Evolutionary conservation across 257 asterid genomes (phyloP).

Genomic region (Salvia miltiorrhiza): DNA sequence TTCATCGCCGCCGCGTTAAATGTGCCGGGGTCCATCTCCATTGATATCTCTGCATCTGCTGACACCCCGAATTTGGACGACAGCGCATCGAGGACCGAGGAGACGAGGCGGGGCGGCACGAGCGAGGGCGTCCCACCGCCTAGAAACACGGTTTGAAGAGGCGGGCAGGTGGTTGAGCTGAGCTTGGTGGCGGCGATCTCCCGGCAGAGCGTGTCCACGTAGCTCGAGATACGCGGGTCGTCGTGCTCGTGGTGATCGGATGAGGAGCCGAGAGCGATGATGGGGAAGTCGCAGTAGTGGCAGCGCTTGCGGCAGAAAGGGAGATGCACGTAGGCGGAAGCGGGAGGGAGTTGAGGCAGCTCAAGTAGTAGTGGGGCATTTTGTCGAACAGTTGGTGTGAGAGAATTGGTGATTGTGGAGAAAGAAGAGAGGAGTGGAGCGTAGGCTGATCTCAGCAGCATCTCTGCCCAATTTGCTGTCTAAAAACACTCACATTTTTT

Average conservation of each 20-base stretch:
- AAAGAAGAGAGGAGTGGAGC: constrained; percentile 29
- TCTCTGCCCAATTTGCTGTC: constrained; percentile 8
- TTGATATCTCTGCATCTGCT: constrained; percentile 79
- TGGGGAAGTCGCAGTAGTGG: constrained; percentile 95
- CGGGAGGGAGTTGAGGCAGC: constrained; percentile 56
- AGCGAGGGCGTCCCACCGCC: constrained; percentile 98
- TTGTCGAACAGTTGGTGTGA: constrained; percentile 51
- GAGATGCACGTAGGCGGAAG: constrained; percentile 89
- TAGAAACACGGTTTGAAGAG: constrained; percentile 83
- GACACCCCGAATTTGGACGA: constrained; percentile 56
- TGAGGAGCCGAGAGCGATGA: constrained; percentile 78
- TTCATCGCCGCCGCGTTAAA: constrained; percentile 53
- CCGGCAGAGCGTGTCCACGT: constrained; percentile 58
- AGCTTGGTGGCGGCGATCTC: constrained; percentile 61
- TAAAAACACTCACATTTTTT: too few species aligned
- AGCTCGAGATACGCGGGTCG: constrained; percentile 69
- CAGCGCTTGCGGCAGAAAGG: constrained; percentile 98
- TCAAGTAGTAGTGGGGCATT: constrained; percentile 46
- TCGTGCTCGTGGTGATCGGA: constrained; percentile 25
- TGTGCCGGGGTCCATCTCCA: constrained; percentile 99
- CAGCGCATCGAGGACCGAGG: constrained; percentile 53
- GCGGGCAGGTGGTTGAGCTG: constrained; percentile 38
- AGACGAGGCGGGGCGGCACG: constrained; percentile 71
- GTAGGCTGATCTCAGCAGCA: constrained; percentile 48
- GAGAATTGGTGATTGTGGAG: not conserved